Evolutionary conservation across 2,329 filamentous ascomycete genomes (phyloP).

Genomic region (Orbilia quercus): DNA sequence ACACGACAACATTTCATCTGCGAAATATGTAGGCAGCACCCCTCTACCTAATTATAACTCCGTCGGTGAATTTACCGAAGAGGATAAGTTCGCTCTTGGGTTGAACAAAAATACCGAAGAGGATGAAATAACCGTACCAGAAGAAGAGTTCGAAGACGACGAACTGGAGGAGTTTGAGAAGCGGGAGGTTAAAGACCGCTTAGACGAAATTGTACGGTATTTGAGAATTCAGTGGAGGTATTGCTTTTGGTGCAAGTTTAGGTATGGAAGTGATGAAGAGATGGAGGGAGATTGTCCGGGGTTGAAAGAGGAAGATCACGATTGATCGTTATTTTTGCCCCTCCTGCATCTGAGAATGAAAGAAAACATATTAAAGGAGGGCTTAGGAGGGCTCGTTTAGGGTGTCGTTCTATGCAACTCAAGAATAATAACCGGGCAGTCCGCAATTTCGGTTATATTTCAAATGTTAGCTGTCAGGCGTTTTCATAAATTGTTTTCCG

Average conservation of each 20-base stretch:
- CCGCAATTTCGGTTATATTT: too few species aligned
- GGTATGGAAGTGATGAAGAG: slow-evolving; percentile 73
- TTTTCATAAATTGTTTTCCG: too few species aligned
- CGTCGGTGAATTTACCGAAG: slow-evolving; percentile 76
- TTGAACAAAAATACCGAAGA: slow-evolving; percentile 66
- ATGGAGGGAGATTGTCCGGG: slow-evolving; percentile 89
- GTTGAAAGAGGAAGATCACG: slow-evolving; percentile 78
- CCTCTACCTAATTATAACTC: slow-evolving; percentile 72
- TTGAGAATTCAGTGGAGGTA: slow-evolving; percentile 79
- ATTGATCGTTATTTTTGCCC: slow-evolving; percentile 12
- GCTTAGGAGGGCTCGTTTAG: too few species aligned
- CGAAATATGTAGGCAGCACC: slow-evolving; percentile 61
- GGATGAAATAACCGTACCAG: slow-evolving; percentile 67
- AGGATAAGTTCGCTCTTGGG: slow-evolving; percentile 74
- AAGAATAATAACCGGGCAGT: too few species aligned
- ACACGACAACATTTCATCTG: slow-evolving; percentile 69
- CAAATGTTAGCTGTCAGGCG: too few species aligned
- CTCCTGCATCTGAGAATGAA: background rate
- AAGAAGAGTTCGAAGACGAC: slow-evolving; percentile 79
- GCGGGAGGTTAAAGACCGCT: slow-evolving; percentile 73
- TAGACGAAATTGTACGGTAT: slow-evolving; percentile 75
- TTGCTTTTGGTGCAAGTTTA: slow-evolving; percentile 96
- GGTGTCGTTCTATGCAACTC: too few species aligned
- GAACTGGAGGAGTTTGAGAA: slow-evolving; percentile 84
- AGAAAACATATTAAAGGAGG: too few species aligned